Base-by-base conservation (phyloP, 306 rosid genomes). In the Medicago lupulina region DNA sequence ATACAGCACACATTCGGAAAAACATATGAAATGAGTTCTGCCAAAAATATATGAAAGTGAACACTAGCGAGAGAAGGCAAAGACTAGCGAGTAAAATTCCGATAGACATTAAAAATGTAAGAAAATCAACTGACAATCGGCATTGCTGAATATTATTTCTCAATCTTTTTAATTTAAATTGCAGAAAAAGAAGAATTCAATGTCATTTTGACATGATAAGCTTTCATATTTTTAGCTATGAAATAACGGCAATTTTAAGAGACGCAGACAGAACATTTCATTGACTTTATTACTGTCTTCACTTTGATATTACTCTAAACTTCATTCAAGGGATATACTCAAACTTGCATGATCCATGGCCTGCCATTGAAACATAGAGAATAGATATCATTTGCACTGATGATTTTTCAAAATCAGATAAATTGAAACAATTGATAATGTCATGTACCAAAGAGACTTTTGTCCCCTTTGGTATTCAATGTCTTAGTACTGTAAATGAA, bases 291-390 rank as follows among this genome's bases (percentile, higher is more conserved):
- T 14, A 3, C 4, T 16, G 41, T 61, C 41, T 43, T 74, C 76
- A 34, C 21, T 38, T 34, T 9, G 8, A 63, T 7, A 12, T 50
- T 38, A 51, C 28, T 83, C 78, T 69, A 73, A 46, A 75, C 46
- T 58, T 60, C 4, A 40, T 34, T 82, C 83, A 83, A 8, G 86
- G 86, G 79, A 82, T 68, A 81, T 82, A 79, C 79, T 87, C 90
- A 77, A 76, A 87, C 80, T 84, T 91, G 87, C 96, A 88, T 13
- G 90, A 77, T 23, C 70, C 82, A 63, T 90, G 84, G 70, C 91
- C 93, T 90, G 87, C 40, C 73, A 82, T 60, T 79, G 17, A 70
- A 71, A 78, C 65, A 17, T 53, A 47, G 38, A 61, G 16, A 34
- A 57, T 5, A 73, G 6, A 74, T 16, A 38, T 47, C 40, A 58